A percentile compares a stretch with the other conserved stretches of the same genome.
Conservation (phyloP, 2,329 filamentous ascomycete species). For the Cladosporium sp. region DNA sequence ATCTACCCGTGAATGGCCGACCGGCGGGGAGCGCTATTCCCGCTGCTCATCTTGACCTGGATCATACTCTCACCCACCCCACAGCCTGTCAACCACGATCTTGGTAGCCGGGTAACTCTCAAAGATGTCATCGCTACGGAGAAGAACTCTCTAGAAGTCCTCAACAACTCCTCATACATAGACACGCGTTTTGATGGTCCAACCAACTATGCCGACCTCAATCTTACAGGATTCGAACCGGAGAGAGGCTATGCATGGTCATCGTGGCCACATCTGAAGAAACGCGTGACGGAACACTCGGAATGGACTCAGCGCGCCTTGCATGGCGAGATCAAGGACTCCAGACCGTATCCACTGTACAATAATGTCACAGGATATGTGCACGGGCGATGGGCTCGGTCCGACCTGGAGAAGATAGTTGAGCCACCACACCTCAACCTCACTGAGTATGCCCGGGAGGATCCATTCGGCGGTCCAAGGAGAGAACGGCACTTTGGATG, state of each 20-base stretch:
- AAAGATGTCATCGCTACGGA: constrained; percentile 54
- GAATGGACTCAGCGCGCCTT: constrained; percentile 33
- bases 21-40: constrained; percentile 47
- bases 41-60: constrained; percentile 55
- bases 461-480: constrained; percentile 61
- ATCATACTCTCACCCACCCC: constrained; percentile 50
- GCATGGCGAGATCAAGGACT: constrained; percentile 41
- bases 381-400: constrained; percentile 72
- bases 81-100: constrained; percentile 13
- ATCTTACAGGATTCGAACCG: constrained; percentile 72
- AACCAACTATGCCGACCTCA: constrained; percentile 39
- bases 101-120: constrained; percentile 44
- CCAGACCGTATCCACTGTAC: constrained; percentile 61
- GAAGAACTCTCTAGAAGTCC: constrained; percentile 50
- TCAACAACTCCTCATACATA: constrained; percentile 54
- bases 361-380: constrained; percentile 76
- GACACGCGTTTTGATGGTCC: constrained; percentile 16
- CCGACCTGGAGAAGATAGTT: constrained; percentile 50
- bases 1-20: constrained; percentile 36
- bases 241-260: constrained; percentile 79
- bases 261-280: constrained; percentile 65
- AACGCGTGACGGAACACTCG: constrained; percentile 62
- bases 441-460: constrained; percentile 60
- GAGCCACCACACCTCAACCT: constrained; percentile 48
- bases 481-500: constrained; percentile 63